Percentiles rank a stretch among this genome's conserved stretches.
Conservation (phyloP, 768 basidiomycete species). For the Hypsizygus marmoreus region DNA sequence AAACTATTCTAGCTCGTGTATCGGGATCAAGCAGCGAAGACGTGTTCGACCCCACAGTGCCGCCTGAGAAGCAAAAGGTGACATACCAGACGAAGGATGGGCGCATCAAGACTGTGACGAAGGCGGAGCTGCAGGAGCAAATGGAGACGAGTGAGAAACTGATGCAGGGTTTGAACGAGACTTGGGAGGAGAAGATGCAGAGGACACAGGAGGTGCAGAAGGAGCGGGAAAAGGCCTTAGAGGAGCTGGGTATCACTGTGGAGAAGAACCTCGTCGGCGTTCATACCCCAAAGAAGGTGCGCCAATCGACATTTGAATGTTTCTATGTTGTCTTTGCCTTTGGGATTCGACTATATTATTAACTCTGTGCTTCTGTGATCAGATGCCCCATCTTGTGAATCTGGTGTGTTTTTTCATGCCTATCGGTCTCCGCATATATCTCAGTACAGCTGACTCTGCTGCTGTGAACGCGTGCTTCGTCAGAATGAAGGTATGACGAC, state of each 20-base stretch:
- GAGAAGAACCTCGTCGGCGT: constrained; percentile 97
- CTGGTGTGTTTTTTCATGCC: constrained; percentile 58
- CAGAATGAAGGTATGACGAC: constrained; percentile 69
- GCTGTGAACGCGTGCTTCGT: constrained; percentile 10
- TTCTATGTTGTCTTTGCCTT: constrained; percentile 14
- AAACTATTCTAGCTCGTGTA: constrained; percentile 69
- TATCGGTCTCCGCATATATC: constrained; percentile 8
- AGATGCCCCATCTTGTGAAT: constrained; percentile 96
- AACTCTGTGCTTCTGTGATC: constrained; percentile 11
- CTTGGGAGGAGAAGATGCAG: constrained; percentile 93
- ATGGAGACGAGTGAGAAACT: constrained; percentile 94
- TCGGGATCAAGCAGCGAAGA: constrained; percentile 69
- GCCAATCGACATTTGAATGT: constrained; percentile 26
- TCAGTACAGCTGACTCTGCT: constrained; percentile 19
- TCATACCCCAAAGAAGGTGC: constrained; percentile 95
- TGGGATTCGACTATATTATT: constrained; percentile 7
- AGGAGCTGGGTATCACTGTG: constrained; percentile 96
- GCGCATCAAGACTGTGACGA: constrained; percentile 91
- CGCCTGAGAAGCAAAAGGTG: constrained; percentile 93
- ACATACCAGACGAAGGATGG: constrained; percentile 94
- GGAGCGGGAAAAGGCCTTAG: constrained; percentile 95
- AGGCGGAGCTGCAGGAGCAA: constrained; percentile 97
- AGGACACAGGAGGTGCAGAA: constrained; percentile 94
- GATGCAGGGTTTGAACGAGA: constrained; percentile 91
- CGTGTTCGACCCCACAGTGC: constrained; percentile 83